These are phyloP conservation scores for Clavaria fumosa DNA, from an alignment of 768 basidiomycete genomes.

Conservation along the genomic window DNA sequence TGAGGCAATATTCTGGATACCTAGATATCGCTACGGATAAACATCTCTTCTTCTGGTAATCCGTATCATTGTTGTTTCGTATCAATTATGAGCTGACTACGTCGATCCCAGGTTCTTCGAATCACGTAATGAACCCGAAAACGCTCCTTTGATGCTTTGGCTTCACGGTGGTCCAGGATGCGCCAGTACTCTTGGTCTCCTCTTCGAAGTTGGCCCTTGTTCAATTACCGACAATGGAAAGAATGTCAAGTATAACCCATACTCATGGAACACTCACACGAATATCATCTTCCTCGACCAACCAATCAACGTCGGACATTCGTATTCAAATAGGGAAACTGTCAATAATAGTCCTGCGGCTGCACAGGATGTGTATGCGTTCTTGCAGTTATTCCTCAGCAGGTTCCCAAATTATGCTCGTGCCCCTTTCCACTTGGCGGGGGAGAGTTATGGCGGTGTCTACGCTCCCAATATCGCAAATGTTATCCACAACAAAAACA, in stretches of 20 bases:
- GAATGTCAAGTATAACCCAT: conserved; percentile 55
- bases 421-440: conserved; percentile 63
- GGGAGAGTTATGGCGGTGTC: conserved; percentile 65
- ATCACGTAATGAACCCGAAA: conserved; percentile 51
- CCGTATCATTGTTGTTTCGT: conserved; percentile 4
- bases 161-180: conserved; percentile 70
- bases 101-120: conserved; percentile 66
- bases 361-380: conserved; percentile 80
- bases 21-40: conserved; percentile 66
- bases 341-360: conserved; percentile 75
- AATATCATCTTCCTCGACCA: conserved; percentile 70
- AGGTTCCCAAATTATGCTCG: conserved; percentile 60
- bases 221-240: conserved; percentile 49
- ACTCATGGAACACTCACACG: conserved; percentile 76
- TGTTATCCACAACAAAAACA: conserved; percentile 67
- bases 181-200: conserved; percentile 50
- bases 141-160: conserved; percentile 82
- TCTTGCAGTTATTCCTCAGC: conserved; percentile 66
- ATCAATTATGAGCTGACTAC: neutral
- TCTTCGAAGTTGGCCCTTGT: conserved; percentile 92
- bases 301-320: conserved; percentile 67
- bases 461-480: conserved; percentile 81
- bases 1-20: conserved; percentile 73
- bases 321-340: conserved; percentile 27
- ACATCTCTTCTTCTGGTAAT: conserved; percentile 80